Evolutionary conservation across 2,329 filamentous ascomycete genomes (phyloP).

Genomic region (Biscogniauxia mediterranea): DNA sequence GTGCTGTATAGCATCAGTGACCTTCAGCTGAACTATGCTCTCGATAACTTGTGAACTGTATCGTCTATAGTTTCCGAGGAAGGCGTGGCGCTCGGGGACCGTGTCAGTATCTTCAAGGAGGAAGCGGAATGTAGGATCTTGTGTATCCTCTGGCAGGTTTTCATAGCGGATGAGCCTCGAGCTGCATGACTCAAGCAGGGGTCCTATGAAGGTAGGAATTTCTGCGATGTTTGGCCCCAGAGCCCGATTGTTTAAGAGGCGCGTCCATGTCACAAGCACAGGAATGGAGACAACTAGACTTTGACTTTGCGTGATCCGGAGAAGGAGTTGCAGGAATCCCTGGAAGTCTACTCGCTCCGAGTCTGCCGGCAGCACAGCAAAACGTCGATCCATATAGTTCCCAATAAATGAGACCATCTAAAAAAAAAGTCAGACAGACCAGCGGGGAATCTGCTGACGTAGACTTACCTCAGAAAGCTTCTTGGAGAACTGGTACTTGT

Average conservation of each 20-base stretch:
- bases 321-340: slow-evolving; percentile 75
- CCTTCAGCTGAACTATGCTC: slow-evolving; percentile 75
- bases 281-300: slow-evolving; percentile 94
- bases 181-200: slow-evolving; percentile 79
- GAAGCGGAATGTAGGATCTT: slow-evolving; percentile 77
- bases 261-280: slow-evolving; percentile 85
- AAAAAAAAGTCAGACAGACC: slow-evolving; percentile 7
- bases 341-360: slow-evolving; percentile 60
- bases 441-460: not conserved
- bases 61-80: slow-evolving; percentile 90
- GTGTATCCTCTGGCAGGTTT: slow-evolving; percentile 74
- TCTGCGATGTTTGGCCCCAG: slow-evolving; percentile 63
- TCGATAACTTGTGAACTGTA: slow-evolving; percentile 90
- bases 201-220: slow-evolving; percentile 62
- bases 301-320: slow-evolving; percentile 75
- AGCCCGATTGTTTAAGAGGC: slow-evolving; percentile 69
- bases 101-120: slow-evolving; percentile 94
- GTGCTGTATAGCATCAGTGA: slow-evolving; percentile 81
- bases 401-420: slow-evolving; percentile 84
- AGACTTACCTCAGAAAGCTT: slow-evolving; percentile 81
- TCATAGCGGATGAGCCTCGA: slow-evolving; percentile 85
- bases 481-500: slow-evolving; percentile 89
- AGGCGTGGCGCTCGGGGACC: slow-evolving; percentile 87
- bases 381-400: slow-evolving; percentile 78
- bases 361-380: slow-evolving; percentile 58